Evolutionary conservation across 768 basidiomycete species (phyloP), one percentile per base, ranked within the genome.

Genomic region (Termitomyces sp.): DNA sequence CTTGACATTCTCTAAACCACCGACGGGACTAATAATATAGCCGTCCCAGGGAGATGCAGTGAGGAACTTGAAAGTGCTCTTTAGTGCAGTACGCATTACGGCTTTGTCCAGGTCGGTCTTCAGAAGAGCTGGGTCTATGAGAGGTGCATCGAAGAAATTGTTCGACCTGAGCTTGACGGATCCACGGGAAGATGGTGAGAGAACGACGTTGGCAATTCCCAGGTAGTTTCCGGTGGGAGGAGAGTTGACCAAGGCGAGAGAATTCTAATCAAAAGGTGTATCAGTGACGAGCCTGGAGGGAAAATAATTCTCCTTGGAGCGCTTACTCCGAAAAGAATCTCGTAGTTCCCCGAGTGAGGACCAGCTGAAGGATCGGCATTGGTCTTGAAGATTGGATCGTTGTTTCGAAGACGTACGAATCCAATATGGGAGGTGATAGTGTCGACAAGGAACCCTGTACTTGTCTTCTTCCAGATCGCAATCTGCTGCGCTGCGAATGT

Each of bases 151-250:
- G 48, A 51, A 51, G 20, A 43, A 23, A 25, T 52, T 52, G 23
- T 52, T 52, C 6, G 51, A 52, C 10, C 51, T 41, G 31, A 52
- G 51, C 51, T 52, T 52, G 42, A 52, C 23, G 23, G 51, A 52
- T 23, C 51, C 54, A 33, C 56, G 50, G 12, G 56, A 56, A 11
- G 56, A 45, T 3, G 56, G 56, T 18, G 35, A 22, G n/a, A 56
- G 38, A 10, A 56, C 44, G 15, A 48, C 56, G 31, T 39, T 47
- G 3, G 32, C 56, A 5, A 56, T 52, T 33, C 32, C 29, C 16
- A 56, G 35, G 38, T 36, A 56, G 40, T 56, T 52, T 25, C 56
- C 56, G 0, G 50, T 46, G 11, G 51, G 56, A 47, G 56, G 56
- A 15, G 42, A 15, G 3, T 27, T 25, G 22, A 41, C 16, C 12